Base-by-base conservation (phyloP, 495 filamentous ascomycete species). In the Symbiotaphrina buchneri region DNA sequence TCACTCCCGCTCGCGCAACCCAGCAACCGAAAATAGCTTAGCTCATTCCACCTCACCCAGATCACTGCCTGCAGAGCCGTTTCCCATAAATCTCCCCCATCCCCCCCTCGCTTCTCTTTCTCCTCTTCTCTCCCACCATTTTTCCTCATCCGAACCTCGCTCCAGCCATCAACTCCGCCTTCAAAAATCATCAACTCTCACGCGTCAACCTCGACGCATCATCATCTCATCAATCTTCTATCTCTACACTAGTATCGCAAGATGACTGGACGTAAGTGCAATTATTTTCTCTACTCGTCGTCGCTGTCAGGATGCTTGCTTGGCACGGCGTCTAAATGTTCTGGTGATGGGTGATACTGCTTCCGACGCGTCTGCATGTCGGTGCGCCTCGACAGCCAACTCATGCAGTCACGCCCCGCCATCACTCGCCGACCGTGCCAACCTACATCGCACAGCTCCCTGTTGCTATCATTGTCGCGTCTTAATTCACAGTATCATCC, bases 211-310 rank as follows among this genome's bases (percentile, higher is more conserved):
- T 25, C 22, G 13, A 25, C 22, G 22, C 22, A 8, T 40, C 39
- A 21, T 41, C 37, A 43, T 15, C 58, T 53, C 58, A 58, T 53
- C 44, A 47, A 48, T 40, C 16, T 36, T 41, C 44, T 30, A 39
- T 45, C 36, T 41, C 46, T 39, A 40, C 46, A 34, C 21, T 32
- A n/a, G n/a, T n/a, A n/a, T n/a, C n/a, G n/a, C 65, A 80, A 54
- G 40, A 92, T 92, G 82, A 84, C 82, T 80, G 82, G 82, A 78
- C 82, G 82, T 92, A 67, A 79, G 82, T 83, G 49, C 37, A 43
- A 45, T 30, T 33, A 33, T 27, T 38, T 42, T 25, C 33, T 22
- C 8, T 41, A 27, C 23, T 37, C 28, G 18, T 21, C 13, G 41
- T 23, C 18, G 31, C 23, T 28, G 35, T 30, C 30, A 25, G 21